Conservation (phyloP, 1,284 basidiomycete species). For the Cryptococcus neoformans region DNA sequence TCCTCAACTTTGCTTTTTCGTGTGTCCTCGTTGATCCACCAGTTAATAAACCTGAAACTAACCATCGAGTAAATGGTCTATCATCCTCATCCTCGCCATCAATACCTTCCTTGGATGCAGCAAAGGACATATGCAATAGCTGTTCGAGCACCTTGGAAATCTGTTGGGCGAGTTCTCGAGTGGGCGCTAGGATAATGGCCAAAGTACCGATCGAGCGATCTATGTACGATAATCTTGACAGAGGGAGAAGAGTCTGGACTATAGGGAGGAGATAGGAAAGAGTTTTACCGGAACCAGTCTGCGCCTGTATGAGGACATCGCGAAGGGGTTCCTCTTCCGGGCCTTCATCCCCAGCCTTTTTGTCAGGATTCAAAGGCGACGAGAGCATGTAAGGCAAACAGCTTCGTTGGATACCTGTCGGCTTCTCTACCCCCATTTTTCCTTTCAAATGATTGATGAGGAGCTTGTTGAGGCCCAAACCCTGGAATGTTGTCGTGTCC, state of each 20-base stretch:
- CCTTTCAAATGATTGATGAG: conserved; percentile 72
- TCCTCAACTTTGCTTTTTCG: conserved; percentile 68
- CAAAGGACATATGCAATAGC: conserved; percentile 69
- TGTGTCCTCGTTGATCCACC: conserved; percentile 70
- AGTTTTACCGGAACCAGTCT: conserved; percentile 98
- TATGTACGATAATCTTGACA: conserved; percentile 82
- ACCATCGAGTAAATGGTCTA: conserved; percentile 72
- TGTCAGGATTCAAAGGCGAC: conserved; percentile 34
- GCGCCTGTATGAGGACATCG: conserved; percentile 94
- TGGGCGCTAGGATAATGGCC: conserved; percentile 91
- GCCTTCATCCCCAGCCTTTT: conserved; percentile 14
- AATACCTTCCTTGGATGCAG: neutral
- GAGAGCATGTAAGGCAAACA: conserved; percentile 70
- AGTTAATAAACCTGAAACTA: conserved; percentile 87
- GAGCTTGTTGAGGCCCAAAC: conserved; percentile 76
- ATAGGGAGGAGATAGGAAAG: conserved; percentile 93
- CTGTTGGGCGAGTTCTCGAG: conserved; percentile 91
- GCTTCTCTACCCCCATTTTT: conserved; percentile 80
- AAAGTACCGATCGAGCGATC: conserved; percentile 85
- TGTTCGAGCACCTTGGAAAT: conserved; percentile 70
- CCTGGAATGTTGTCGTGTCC: conserved; percentile 69
- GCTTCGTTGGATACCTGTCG: conserved; percentile 87
- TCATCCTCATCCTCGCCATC: conserved; percentile 26
- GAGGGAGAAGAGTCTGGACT: conserved; percentile 84
- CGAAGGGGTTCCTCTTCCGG: conserved; percentile 44